phyloP scores from a whole-genome alignment of 2,329 filamentous ascomycete species.

The Beauveria rudraprayagi region DNA sequence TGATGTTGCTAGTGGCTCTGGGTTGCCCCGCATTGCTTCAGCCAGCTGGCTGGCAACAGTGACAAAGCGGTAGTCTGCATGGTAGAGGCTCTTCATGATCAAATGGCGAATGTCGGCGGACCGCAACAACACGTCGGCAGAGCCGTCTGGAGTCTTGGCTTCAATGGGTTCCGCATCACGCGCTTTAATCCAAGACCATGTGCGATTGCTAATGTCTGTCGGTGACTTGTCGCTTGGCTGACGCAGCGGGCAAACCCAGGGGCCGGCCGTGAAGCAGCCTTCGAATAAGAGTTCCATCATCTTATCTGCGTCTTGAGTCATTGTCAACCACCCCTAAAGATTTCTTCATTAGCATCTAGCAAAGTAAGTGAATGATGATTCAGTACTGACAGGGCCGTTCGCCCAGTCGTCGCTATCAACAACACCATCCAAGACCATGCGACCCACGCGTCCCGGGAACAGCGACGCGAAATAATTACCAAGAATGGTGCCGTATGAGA shows the following conservation, averaged over 20 bases:
- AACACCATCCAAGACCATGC: constrained; percentile 34
- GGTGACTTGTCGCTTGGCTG: constrained; percentile 18
- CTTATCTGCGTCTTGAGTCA: constrained; percentile 29
- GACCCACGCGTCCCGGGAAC: constrained; percentile 29
- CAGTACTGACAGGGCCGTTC: constrained; percentile 20
- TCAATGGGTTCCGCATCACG: not conserved
- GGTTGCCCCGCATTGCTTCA: not conserved
- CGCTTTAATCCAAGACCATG: constrained; percentile 22
- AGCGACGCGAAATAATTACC: constrained; percentile 29
- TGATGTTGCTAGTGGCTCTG: not conserved
- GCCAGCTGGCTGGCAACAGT: not conserved
- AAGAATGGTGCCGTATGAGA: constrained; percentile 36
- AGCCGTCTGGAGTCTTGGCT: not conserved
- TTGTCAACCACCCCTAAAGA: constrained; percentile 26
- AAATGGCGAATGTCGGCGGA: not conserved
- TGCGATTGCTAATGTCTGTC: constrained; percentile 24
- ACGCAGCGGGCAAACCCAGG: constrained; percentile 22
- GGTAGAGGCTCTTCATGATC: not conserved
- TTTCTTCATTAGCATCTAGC: not conserved
- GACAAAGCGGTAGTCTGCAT: not conserved
- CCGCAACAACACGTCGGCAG: not conserved
- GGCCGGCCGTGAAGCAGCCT: constrained; percentile 26
- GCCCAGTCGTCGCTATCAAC: constrained; percentile 30
- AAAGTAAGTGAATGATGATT: too few species aligned
- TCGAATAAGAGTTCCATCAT: constrained; percentile 27